These are phyloP conservation scores for Calonectria ilicicola DNA, from an alignment of 2,329 filamentous ascomycete species.

Conservation along the genomic window DNA sequence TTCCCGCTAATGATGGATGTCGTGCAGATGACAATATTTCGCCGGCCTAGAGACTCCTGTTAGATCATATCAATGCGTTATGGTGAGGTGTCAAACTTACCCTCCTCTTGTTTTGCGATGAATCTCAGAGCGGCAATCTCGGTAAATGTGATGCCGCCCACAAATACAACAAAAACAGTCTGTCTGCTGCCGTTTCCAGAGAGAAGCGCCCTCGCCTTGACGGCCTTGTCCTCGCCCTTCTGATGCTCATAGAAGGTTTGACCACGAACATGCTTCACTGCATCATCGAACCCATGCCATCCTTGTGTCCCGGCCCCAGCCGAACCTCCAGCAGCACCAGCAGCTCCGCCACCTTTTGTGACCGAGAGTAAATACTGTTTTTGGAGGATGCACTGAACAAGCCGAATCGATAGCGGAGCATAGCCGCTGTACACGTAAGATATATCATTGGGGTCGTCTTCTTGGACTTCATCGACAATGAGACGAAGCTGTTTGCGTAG, in stretches of 20 bases:
- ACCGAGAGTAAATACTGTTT: conserved; percentile 85
- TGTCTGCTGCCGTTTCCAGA: conserved; percentile 84
- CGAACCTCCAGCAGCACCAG: conserved; percentile 39
- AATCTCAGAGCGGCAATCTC: conserved; percentile 96
- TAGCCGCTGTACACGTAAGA: conserved; percentile 99
- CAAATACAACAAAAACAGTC: conserved; percentile 94
- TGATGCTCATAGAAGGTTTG: conserved; percentile 93
- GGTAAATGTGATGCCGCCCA: conserved; percentile 96
- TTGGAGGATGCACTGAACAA: conserved; percentile 93
- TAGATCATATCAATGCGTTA: conserved; percentile 17
- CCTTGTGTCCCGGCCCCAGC: conserved; percentile 76
- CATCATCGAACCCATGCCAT: conserved; percentile 94
- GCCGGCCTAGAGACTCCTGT: conserved; percentile 64
- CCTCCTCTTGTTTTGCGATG: conserved; percentile 85
- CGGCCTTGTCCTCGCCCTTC: conserved; percentile 91
- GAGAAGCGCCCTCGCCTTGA: conserved; percentile 85
- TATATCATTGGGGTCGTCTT: conserved; percentile 92
- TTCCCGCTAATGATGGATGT: conserved; percentile 93
- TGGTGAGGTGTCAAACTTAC: conserved; percentile 51
- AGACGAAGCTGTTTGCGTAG: conserved; percentile 87
- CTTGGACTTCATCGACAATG: conserved; percentile 96
- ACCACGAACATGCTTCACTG: conserved; percentile 87
- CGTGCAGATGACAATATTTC: conserved; percentile 91
- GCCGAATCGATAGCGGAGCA: conserved; percentile 88
- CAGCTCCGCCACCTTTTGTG: conserved; percentile 69